Conservation (phyloP, 768 basidiomycete species). For the Trametopsis cervina region DNA sequence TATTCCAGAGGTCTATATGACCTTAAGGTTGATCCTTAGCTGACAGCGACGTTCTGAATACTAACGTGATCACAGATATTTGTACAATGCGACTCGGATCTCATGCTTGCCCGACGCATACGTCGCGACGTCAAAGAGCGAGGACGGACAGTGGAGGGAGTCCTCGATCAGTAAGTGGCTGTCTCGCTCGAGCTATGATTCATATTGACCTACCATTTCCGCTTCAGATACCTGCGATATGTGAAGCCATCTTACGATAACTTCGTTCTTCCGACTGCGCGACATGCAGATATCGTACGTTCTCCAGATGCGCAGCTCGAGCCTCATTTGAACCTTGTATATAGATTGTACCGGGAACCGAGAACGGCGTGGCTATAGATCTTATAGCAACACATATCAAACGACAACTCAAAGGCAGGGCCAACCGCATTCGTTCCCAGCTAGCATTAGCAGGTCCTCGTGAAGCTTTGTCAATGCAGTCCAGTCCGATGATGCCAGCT, state of each 20-base stretch:
- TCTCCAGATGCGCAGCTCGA: neutral
- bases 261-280: slow-evolving; percentile 84
- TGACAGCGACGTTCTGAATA: neutral
- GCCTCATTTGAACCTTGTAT: neutral
- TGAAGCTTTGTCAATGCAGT: slow-evolving; percentile 16
- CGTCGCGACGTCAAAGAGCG: slow-evolving; percentile 84
- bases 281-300: slow-evolving; percentile 81
- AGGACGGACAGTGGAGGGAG: slow-evolving; percentile 76
- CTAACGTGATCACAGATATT: slow-evolving; percentile 47
- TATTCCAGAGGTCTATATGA: slow-evolving; percentile 62
- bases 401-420: slow-evolving; percentile 74
- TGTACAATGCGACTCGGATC: slow-evolving; percentile 90
- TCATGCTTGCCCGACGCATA: slow-evolving; percentile 95
- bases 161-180: slow-evolving; percentile 72
- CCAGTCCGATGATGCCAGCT: slow-evolving; percentile 11
- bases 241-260: slow-evolving; percentile 95
- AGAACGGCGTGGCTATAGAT: slow-evolving; percentile 88
- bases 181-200: slow-evolving; percentile 5
- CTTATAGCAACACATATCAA: slow-evolving; percentile 88
- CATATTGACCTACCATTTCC: neutral
- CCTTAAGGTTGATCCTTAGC: slow-evolving; percentile 57
- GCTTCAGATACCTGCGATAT: slow-evolving; percentile 75
- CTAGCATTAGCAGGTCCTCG: slow-evolving; percentile 41
- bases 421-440: slow-evolving; percentile 63
- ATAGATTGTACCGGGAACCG: slow-evolving; percentile 94